Evolutionary conservation across 176 grass and related monocot species (phyloP).

Genomic region (Coix lacrymajobi): DNA sequence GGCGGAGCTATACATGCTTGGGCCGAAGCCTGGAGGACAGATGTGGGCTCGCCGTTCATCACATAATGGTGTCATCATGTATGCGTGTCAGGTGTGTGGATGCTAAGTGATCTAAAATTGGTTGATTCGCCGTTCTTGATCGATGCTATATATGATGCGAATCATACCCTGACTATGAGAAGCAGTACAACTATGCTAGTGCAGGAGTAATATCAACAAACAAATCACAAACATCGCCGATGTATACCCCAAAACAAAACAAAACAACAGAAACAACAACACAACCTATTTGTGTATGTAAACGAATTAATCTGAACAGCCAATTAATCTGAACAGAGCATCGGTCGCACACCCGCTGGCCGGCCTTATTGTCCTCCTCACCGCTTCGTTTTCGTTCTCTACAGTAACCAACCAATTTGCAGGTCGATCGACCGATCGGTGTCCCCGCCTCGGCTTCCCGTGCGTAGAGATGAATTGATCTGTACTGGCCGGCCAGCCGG

Average conservation of each 20-base stretch:
- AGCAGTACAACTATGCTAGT: not conserved
- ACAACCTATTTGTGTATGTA: not conserved
- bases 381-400: not conserved
- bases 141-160: not conserved
- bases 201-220: not conserved
- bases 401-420: not conserved
- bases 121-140: no score
- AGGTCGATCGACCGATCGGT: not conserved
- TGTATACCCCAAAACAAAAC: not conserved
- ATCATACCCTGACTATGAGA: not conserved
- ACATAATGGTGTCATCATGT: no score
- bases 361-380: not conserved
- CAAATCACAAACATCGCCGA: not conserved
- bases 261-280: not conserved
- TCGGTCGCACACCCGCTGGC: no score
- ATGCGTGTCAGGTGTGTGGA: no score
- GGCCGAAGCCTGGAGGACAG: no score
- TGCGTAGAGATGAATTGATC: not conserved
- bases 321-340: conserved; percentile 24
- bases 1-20: no score
- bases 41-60: no score
- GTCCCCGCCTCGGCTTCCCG: not conserved
- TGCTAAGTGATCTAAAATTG: no score
- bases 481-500: not conserved
- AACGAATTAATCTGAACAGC: conserved; percentile 31